Conservation (phyloP, 306 rosid genomes). For the Quercus parvula region DNA sequence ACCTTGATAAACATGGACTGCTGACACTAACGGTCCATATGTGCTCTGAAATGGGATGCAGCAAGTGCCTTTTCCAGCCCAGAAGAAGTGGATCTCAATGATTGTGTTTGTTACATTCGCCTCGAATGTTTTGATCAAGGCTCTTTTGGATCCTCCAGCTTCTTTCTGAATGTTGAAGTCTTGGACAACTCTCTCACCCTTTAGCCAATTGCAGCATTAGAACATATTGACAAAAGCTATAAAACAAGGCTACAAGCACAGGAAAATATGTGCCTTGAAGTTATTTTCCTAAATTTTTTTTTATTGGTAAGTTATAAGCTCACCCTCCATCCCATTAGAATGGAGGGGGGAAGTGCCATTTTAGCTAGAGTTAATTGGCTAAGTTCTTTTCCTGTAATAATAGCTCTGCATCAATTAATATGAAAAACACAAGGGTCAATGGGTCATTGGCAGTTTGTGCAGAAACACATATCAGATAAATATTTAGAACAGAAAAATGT, state of each 20-base stretch:
- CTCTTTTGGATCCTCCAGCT: constrained; percentile 32
- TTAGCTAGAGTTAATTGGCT: no score
- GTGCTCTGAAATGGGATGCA: constrained; percentile 42
- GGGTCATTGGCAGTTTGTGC: neutral
- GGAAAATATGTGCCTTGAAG: neutral
- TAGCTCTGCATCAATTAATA: neutral
- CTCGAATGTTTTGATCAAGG: constrained; percentile 21
- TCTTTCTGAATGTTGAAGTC: constrained; percentile 36
- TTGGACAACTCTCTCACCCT: constrained; percentile 33
- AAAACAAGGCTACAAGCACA: neutral
- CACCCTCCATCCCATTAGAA: no score
- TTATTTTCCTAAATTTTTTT: no score
- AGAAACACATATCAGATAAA: neutral
- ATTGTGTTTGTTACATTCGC: constrained; percentile 26
- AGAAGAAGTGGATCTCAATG: constrained; percentile 32
- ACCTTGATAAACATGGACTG: constrained; percentile 36
- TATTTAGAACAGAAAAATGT: neutral
- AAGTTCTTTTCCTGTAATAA: neutral
- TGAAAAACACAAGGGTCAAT: neutral
- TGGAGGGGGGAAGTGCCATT: no score
- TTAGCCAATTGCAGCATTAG: neutral
- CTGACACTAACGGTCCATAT: constrained; percentile 40
- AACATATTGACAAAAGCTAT: neutral
- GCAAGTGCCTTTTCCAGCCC: constrained; percentile 41
- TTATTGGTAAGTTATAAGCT: no score